These are phyloP conservation scores for Rhynchosporium secalis DNA, from an alignment of 2,329 filamentous ascomycete genomes.

Conservation along the genomic window DNA sequence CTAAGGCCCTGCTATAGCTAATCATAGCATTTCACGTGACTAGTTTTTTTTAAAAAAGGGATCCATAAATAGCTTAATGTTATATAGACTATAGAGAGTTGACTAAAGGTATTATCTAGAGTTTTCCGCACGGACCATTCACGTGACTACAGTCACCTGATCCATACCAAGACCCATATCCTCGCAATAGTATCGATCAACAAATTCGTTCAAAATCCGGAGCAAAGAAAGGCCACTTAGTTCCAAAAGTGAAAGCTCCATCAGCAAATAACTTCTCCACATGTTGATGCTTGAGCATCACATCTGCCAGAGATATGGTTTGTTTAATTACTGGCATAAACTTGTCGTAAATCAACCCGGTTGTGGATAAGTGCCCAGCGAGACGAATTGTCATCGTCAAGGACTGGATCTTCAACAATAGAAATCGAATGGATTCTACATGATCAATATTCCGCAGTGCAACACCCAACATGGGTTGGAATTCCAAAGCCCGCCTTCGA, in stretches of 20 bases:
- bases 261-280: slow-evolving; percentile 21
- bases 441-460: slow-evolving; percentile 18
- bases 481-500: slow-evolving; percentile 28
- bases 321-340: slow-evolving; percentile 24
- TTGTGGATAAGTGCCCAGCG: slow-evolving; percentile 25
- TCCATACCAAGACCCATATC: no score
- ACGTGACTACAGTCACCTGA: no score
- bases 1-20: no score
- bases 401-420: slow-evolving; percentile 29
- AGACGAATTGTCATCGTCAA: slow-evolving; percentile 23
- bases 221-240: not conserved
- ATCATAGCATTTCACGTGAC: no score
- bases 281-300: slow-evolving; percentile 22
- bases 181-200: not conserved
- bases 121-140: no score
- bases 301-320: slow-evolving; percentile 23
- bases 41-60: no score
- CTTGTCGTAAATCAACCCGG: slow-evolving; percentile 30
- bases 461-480: slow-evolving; percentile 25
- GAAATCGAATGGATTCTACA: slow-evolving; percentile 18
- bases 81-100: no score
- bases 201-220: not conserved
- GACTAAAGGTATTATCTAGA: no score
- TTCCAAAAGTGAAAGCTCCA: slow-evolving; percentile 30
- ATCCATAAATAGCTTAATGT: no score